A percentile compares a stretch with the other conserved stretches of the same genome.
Evolutionary conservation across 2,329 filamentous ascomycete species (phyloP).

Genomic region (Aspergillus nomiae): DNA sequence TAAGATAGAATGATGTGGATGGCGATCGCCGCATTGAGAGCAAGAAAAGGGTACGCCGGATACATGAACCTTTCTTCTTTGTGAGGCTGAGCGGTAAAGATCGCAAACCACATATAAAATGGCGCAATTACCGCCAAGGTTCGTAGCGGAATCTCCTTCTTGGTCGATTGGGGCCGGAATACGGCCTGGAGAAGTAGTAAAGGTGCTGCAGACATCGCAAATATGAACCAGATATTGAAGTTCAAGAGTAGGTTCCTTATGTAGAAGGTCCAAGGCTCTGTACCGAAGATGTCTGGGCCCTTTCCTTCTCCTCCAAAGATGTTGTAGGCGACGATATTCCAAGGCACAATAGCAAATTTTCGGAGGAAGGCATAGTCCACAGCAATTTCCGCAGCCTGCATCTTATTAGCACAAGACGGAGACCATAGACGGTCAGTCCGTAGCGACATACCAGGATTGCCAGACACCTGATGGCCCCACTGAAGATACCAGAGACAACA

Average conservation of each 20-base stretch:
- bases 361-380: conserved; percentile 86
- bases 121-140: conserved; percentile 77
- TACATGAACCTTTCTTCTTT: conserved; percentile 99
- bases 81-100: conserved; percentile 91
- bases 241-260: conserved; percentile 87
- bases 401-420: conserved; percentile 27
- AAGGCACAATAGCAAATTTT: conserved; percentile 73
- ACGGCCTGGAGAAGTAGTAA: conserved; percentile 74
- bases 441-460: conserved; percentile 65
- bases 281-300: conserved; percentile 91
- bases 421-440: neutral
- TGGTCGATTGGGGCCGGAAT: conserved; percentile 61
- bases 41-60: conserved; percentile 86
- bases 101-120: conserved; percentile 91
- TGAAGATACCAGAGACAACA: conserved; percentile 61
- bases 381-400: conserved; percentile 65
- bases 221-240: conserved; percentile 90
- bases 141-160: conserved; percentile 70
- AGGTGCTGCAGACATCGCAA: conserved; percentile 74
- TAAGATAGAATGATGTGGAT: conserved; percentile 78
- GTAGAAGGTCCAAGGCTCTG: conserved; percentile 97
- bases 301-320: conserved; percentile 76
- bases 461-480: conserved; percentile 68
- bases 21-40: conserved; percentile 82
- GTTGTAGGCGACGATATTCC: conserved; percentile 96